Conservation (phyloP, 352 stramenopile genomes). For the Phytopythium aichiense region DNA sequence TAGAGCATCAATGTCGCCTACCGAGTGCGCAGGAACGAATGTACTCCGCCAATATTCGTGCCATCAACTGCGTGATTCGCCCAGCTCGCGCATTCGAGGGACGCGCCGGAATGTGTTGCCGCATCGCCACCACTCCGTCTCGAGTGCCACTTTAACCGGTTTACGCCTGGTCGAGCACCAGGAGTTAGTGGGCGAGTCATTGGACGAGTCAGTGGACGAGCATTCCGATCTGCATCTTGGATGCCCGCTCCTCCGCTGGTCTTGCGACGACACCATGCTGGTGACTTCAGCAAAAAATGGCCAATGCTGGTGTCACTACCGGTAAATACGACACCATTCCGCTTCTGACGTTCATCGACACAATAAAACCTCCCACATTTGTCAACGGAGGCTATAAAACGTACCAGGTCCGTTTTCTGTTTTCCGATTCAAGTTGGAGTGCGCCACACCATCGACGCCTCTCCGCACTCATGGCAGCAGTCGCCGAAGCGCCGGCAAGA, state of each 20-base stretch:
- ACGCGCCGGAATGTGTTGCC: neutral
- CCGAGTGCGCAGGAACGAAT: no score
- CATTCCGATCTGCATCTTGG: no score
- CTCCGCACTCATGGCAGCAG: neutral
- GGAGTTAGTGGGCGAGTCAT: no score
- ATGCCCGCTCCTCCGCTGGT: no score
- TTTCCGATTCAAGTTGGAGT: neutral
- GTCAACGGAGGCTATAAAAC: neutral
- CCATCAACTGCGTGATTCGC: neutral
- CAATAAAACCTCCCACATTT: no score
- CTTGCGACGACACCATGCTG: no score
- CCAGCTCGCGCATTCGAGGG: neutral
- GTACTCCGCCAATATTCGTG: neutral
- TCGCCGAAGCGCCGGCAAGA: neutral
- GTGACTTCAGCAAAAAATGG: no score
- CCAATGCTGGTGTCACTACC: no score
- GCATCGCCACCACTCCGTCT: neutral
- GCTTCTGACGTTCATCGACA: no score
- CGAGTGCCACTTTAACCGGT: neutral
- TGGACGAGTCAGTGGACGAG: no score
- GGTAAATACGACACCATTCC: no score
- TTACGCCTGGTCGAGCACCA: neutral
- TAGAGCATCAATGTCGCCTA: neutral
- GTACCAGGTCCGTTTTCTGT: neutral
- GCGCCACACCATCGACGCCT: neutral